Evolutionary conservation across 2,329 filamentous ascomycete genomes (phyloP).

Genomic region (Trichoderma cornu-damae): DNA sequence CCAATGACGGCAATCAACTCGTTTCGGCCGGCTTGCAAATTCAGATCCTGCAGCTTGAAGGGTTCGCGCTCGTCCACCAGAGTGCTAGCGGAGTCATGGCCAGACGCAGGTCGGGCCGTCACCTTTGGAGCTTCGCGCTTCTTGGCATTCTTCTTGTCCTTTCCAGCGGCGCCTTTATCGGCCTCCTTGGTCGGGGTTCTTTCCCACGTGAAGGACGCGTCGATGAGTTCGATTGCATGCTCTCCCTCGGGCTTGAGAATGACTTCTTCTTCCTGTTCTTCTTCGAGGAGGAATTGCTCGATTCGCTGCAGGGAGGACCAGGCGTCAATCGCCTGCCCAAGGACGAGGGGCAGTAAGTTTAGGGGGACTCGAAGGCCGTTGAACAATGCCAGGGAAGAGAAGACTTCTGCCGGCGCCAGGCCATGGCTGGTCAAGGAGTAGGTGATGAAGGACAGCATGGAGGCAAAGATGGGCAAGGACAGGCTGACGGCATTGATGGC

Average conservation of each 20-base stretch:
- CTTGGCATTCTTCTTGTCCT: constrained; percentile 36
- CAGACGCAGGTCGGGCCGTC: constrained; percentile 32
- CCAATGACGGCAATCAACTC: constrained; percentile 84
- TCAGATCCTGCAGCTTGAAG: constrained; percentile 66
- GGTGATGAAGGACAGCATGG: constrained; percentile 91
- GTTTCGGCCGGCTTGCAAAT: constrained; percentile 63
- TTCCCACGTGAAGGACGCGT: constrained; percentile 88
- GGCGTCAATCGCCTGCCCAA: constrained; percentile 86
- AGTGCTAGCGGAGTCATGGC: constrained; percentile 49
- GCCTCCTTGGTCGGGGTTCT: constrained; percentile 51
- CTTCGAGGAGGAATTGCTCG: constrained; percentile 79
- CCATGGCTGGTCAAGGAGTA: constrained; percentile 61
- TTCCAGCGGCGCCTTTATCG: constrained; percentile 38
- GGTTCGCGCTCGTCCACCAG: constrained; percentile 57
- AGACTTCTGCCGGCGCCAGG: constrained; percentile 71
- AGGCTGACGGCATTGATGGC: constrained; percentile 78
- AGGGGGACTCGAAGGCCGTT: constrained; percentile 86
- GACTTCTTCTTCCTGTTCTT: constrained; percentile 74
- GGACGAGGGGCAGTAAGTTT: constrained; percentile 80
- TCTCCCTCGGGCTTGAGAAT: constrained; percentile 51
- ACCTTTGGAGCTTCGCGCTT: constrained; percentile 33
- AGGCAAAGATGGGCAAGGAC: constrained; percentile 86
- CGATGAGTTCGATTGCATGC: constrained; percentile 64
- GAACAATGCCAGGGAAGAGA: constrained; percentile 91
- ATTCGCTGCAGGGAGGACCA: constrained; percentile 80